Conservation (phyloP, 257 asterid genomes). For the Paulownia fortunei region DNA sequence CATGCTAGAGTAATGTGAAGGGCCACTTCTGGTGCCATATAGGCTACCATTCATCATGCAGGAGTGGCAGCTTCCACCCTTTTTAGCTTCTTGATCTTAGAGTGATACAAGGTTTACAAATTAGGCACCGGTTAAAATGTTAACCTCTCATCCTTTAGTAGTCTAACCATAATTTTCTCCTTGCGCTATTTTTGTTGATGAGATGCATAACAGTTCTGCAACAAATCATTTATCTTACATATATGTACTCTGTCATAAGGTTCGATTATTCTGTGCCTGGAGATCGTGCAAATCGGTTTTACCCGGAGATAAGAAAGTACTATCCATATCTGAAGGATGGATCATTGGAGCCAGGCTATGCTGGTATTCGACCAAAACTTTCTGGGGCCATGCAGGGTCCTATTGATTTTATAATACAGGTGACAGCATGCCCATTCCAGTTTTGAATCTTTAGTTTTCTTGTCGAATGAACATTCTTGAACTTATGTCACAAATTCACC, state of each 20-base stretch:
- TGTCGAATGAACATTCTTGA: neutral
- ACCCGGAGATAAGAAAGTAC: conserved; percentile 77
- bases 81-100: too few species aligned
- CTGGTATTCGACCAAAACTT: conserved; percentile 86
- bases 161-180: too few species aligned
- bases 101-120: too few species aligned
- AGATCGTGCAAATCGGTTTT: conserved; percentile 65
- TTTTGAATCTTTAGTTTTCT: too few species aligned
- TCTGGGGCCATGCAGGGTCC: conserved; percentile 62
- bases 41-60: too few species aligned
- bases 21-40: too few species aligned
- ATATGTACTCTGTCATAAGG: conserved; percentile 39
- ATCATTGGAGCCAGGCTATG: conserved; percentile 79
- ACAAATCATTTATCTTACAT: neutral
- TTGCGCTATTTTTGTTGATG: neutral
- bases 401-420: conserved; percentile 82
- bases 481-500: too few species aligned
- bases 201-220: neutral
- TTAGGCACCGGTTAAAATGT: too few species aligned
- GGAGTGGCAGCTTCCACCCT: too few species aligned
- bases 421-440: conserved; percentile 19
- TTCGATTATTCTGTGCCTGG: conserved; percentile 72
- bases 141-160: neutral
- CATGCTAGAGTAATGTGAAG: too few species aligned
- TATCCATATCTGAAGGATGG: conserved; percentile 69